These are phyloP conservation scores for Chalciporus pseudorubinellus DNA, from an alignment of 768 basidiomycete species.

Conservation along the genomic window DNA sequence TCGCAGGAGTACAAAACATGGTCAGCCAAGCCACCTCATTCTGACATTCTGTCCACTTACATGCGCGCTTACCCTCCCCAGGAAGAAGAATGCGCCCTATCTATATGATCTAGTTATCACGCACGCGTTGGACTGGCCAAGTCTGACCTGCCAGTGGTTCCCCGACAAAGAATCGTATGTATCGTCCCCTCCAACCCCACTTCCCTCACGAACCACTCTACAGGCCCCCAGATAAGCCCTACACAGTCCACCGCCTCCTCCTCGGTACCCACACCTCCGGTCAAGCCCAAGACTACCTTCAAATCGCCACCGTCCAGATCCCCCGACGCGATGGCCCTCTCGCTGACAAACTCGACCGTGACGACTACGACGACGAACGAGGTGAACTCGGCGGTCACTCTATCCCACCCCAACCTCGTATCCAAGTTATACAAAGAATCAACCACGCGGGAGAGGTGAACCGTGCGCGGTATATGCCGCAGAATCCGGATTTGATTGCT, in stretches of 20 bases:
- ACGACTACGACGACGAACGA: conserved; percentile 86
- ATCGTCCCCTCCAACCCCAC: not conserved
- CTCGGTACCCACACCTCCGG: conserved; percentile 98
- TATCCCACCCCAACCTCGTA: conserved; percentile 78
- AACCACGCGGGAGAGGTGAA: conserved; percentile 97
- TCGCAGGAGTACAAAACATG: conserved; percentile 83
- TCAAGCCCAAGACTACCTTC: conserved; percentile 90
- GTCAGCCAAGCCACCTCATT: conserved; percentile 36
- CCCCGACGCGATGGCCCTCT: conserved; percentile 75
- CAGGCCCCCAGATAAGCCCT: conserved; percentile 91
- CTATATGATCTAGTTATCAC: conserved; percentile 97
- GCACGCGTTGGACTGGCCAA: conserved; percentile 98
- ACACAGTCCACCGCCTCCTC: conserved; percentile 89
- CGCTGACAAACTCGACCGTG: conserved; percentile 74
- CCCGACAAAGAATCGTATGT: conserved; percentile 92
- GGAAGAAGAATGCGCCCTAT: conserved; percentile 98
- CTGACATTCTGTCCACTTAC: not conserved
- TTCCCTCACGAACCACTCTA: not conserved
- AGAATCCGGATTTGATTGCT: conserved; percentile 95
- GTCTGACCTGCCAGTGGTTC: conserved; percentile 97
- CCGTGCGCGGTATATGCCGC: conserved; percentile 97
- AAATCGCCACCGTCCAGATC: conserved; percentile 92
- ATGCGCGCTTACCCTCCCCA: conserved; percentile 27
- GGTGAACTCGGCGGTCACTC: conserved; percentile 94
- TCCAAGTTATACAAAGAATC: conserved; percentile 90